phyloP scores from a whole-genome alignment of 768 basidiomycete species.

The Pilatotrama ljubarskyi region DNA sequence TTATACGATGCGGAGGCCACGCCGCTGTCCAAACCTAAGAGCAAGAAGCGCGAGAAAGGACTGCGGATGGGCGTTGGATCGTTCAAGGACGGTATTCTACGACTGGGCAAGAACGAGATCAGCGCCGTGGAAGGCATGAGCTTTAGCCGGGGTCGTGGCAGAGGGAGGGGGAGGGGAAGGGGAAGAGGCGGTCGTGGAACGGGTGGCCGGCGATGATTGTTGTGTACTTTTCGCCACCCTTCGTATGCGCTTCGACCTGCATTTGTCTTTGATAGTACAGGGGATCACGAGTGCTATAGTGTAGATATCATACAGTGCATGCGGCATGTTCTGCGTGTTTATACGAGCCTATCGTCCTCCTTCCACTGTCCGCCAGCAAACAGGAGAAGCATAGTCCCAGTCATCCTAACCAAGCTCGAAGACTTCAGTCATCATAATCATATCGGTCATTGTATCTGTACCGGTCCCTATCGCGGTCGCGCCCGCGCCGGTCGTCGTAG shows the following conservation, averaged over 20 bases:
- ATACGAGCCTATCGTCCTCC: not conserved
- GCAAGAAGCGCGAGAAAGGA: conserved; percentile 58
- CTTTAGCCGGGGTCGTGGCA: not conserved
- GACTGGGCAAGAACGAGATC: conserved; percentile 64
- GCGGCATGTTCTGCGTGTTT: not conserved
- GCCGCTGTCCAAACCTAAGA: conserved; percentile 26
- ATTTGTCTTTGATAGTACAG: too few species aligned
- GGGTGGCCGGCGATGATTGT: not conserved
- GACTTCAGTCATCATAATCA: not conserved
- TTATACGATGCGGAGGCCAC: conserved; percentile 48
- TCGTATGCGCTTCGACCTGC: not conserved
- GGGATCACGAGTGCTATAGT: not conserved
- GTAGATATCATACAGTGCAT: not conserved
- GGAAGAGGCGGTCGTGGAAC: conserved; percentile 27
- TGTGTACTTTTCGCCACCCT: not conserved
- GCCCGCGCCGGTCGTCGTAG: not conserved
- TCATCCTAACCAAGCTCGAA: not conserved
- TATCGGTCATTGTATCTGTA: conserved; percentile 7
- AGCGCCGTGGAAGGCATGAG: conserved; percentile 33
- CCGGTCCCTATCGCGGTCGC: not conserved
- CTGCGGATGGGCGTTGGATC: conserved; percentile 78
- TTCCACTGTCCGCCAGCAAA: conserved; percentile 2
- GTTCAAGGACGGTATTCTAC: conserved; percentile 68
- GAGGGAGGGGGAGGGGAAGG: conserved; percentile 22
- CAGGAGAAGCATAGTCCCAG: not conserved